Conservation (phyloP, 2,329 filamentous ascomycete genomes). For the Fusarium dlaminii region DNA sequence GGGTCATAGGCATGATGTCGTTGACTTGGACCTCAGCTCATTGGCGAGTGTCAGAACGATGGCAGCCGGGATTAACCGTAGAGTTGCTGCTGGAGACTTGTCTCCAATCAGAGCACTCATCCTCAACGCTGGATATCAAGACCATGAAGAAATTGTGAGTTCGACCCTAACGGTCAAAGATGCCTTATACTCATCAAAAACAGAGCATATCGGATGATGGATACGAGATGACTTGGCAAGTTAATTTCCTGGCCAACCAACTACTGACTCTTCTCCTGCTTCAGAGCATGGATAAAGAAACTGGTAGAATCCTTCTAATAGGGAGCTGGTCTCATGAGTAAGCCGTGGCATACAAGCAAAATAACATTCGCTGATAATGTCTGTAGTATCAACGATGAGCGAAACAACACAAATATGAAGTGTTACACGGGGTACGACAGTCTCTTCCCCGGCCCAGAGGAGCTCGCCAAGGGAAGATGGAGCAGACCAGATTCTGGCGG, state of each 20-base stretch:
- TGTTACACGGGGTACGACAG: constrained; percentile 41
- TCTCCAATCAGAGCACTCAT: constrained; percentile 53
- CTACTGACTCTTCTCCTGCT: constrained; percentile 45
- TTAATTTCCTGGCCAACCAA: constrained; percentile 47
- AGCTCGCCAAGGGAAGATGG: constrained; percentile 48
- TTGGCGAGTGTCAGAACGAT: constrained; percentile 41
- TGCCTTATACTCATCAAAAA: not conserved
- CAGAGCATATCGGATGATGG: constrained; percentile 45
- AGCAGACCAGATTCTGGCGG: constrained; percentile 45
- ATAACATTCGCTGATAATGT: constrained; percentile 2
- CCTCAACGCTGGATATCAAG: constrained; percentile 48
- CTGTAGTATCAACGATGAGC: constrained; percentile 42
- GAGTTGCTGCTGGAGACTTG: constrained; percentile 45
- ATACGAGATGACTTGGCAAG: constrained; percentile 47
- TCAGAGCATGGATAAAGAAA: constrained; percentile 45
- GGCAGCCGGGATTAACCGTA: constrained; percentile 43
- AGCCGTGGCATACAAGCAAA: not conserved
- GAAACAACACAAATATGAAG: constrained; percentile 34
- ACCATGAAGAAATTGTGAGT: constrained; percentile 40
- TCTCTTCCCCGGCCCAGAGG: constrained; percentile 45
- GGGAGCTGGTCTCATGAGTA: constrained; percentile 50
- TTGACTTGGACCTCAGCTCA: constrained; percentile 47
- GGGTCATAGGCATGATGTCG: constrained; percentile 45
- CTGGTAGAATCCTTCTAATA: constrained; percentile 44
- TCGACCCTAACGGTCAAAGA: not conserved